Evolutionary conservation across 129 eudicot genomes (phyloP), one percentile per base, ranked within the genome.

Genomic region (Flaveria brownii): DNA sequence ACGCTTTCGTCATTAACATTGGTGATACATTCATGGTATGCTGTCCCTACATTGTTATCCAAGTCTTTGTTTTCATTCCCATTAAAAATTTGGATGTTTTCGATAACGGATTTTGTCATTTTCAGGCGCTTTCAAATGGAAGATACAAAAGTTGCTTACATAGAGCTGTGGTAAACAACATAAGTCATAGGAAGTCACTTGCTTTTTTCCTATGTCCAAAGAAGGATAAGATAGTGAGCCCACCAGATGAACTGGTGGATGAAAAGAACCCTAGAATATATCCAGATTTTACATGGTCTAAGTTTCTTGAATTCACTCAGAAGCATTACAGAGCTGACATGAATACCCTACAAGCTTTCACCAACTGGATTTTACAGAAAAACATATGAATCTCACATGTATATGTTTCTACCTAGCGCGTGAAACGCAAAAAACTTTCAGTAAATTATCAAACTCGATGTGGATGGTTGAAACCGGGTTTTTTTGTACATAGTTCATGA

Each of bases 11-110:
- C 59, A 70, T 88, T 14, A 88, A 85, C 82, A 81, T 88, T 22
- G 93, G 93, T 67, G 93, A 88, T 82, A 88, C 93, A 25, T 88
- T 88, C 86, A 88, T 81, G 93, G 93, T 88, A 81, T 42, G 62
- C 49, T 56, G 17, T 43, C 6, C 23, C 10, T 20, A 6, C 55
- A 65, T 64, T 25, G 74, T 56, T 52, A 49, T 75, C 20, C 67
- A 64, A 20, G 63, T 43, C 14, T 47, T 28, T n/a, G 20, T 62
- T 33, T 63, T 65, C 43, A 14, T 43, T 55, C 14, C 26, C 6
- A 22, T 30, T 33, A 4, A 33, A 33, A 33, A 56, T 71, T 80
- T 70, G 68, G 69, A 55, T 8, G 8, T 42, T 18, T 71, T 12
- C 22, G 14, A 22, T 0, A 68, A 55, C 41, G 15, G 18, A 25